phyloP scores from a whole-genome alignment of 257 asterid genomes.

The Solanum chilense region DNA sequence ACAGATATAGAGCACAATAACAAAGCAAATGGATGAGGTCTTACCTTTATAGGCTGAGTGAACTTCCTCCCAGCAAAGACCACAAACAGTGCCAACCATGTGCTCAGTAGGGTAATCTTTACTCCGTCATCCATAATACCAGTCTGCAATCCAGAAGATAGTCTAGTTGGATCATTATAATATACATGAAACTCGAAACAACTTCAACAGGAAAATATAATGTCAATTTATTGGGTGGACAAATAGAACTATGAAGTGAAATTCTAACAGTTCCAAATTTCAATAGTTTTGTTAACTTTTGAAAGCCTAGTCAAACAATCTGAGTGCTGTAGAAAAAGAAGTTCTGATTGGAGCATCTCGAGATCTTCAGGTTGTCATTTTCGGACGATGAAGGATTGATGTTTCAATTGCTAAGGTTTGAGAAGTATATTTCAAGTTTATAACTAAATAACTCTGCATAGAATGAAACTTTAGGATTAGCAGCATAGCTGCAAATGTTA shows the following conservation, averaged over 20 bases:
- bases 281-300: neutral
- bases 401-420: neutral
- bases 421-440: neutral
- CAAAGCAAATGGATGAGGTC: neutral
- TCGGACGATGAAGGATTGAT: neutral
- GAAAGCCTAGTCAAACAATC: neutral
- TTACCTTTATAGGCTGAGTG: conserved; percentile 83
- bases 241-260: neutral
- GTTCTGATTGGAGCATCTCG: neutral
- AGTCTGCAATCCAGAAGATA: conserved; percentile 24
- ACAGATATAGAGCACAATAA: neutral
- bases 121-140: conserved; percentile 80
- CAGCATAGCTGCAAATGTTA: conserved; percentile 1
- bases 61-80: conserved; percentile 93
- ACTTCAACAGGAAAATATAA: neutral
- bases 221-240: neutral
- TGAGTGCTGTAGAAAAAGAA: neutral
- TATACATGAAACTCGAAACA: neutral
- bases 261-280: neutral
- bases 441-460: neutral
- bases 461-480: neutral
- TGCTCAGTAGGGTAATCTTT: conserved; percentile 44
- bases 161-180: neutral
- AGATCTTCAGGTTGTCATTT: neutral
- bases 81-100: conserved; percentile 75